Evolutionary conservation across 2,329 filamentous ascomycete species (phyloP).

Genomic region (Hymenoscyphus linearis): DNA sequence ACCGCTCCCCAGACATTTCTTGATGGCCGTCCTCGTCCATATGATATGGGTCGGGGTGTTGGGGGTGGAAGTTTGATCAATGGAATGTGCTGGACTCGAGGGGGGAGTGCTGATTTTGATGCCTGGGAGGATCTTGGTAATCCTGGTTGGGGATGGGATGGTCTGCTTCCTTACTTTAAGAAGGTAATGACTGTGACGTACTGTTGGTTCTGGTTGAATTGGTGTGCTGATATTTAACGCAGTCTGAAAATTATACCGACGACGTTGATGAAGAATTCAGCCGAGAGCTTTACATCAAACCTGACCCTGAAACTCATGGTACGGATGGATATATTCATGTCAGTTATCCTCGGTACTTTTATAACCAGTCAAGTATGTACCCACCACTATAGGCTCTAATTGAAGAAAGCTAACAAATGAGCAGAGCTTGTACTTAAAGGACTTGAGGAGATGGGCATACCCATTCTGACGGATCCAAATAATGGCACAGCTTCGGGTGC

Average conservation of each 20-base stretch:
- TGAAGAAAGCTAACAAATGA: neutral
- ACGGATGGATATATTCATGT: conserved; percentile 35
- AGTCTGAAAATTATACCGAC: conserved; percentile 36
- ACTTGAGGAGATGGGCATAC: conserved; percentile 35
- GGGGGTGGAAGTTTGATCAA: conserved; percentile 40
- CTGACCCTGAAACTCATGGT: conserved; percentile 32
- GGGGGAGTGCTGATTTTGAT: conserved; percentile 30
- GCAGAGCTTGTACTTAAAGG: conserved; percentile 36
- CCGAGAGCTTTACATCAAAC: conserved; percentile 26
- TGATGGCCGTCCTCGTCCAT: conserved; percentile 21
- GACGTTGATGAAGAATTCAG: conserved; percentile 22
- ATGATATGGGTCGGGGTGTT: conserved; percentile 21
- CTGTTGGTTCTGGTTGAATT: neutral
- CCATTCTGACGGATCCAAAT: conserved; percentile 34
- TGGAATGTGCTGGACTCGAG: conserved; percentile 32
- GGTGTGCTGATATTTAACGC: neutral
- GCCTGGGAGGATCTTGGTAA: conserved; percentile 39
- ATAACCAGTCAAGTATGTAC: conserved; percentile 36
- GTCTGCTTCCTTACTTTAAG: conserved; percentile 36
- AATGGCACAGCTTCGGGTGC: conserved; percentile 35
- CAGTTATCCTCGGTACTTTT: conserved; percentile 36
- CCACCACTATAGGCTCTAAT: neutral
- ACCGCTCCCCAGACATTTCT: conserved; percentile 35
- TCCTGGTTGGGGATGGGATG: conserved; percentile 34
- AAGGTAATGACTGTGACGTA: conserved; percentile 24